phyloP scores from a whole-genome alignment of 2,329 filamentous ascomycete species.

The Colletotrichum gigasporum region DNA sequence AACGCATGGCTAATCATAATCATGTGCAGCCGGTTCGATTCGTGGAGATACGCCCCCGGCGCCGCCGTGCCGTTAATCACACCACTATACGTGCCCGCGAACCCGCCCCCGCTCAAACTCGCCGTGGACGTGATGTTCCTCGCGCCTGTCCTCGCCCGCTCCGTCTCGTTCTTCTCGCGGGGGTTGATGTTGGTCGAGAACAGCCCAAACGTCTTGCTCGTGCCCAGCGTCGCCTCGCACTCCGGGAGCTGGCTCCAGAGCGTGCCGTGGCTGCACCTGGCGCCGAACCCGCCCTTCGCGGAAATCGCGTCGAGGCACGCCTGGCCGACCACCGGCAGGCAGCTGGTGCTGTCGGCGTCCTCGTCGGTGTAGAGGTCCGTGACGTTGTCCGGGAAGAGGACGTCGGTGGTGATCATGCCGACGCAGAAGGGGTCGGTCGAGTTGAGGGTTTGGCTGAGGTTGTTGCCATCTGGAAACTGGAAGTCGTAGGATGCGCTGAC shows the following conservation, averaged over 20 bases:
- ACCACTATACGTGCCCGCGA: neutral
- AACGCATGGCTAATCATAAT: constrained; percentile 11
- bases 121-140: too few species aligned
- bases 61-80: neutral
- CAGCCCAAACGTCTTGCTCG: too few species aligned
- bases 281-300: neutral
- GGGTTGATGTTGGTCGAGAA: neutral
- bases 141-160: too few species aligned
- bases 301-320: neutral
- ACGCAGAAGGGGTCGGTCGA: constrained; percentile 10
- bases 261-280: neutral
- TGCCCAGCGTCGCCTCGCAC: too few species aligned
- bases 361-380: neutral
- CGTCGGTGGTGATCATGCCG: neutral
- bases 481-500: constrained; percentile 18
- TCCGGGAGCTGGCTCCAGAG: neutral
- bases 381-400: constrained; percentile 31
- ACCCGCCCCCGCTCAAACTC: neutral
- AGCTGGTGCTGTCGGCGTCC: neutral
- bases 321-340: neutral
- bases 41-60: neutral
- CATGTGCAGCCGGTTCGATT: neutral
- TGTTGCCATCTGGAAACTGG: neutral
- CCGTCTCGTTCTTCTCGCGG: too few species aligned
- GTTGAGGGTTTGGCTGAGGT: neutral